Evolutionary conservation across 257 asterid species (phyloP).

Genomic region (Fraxinus anomala): DNA sequence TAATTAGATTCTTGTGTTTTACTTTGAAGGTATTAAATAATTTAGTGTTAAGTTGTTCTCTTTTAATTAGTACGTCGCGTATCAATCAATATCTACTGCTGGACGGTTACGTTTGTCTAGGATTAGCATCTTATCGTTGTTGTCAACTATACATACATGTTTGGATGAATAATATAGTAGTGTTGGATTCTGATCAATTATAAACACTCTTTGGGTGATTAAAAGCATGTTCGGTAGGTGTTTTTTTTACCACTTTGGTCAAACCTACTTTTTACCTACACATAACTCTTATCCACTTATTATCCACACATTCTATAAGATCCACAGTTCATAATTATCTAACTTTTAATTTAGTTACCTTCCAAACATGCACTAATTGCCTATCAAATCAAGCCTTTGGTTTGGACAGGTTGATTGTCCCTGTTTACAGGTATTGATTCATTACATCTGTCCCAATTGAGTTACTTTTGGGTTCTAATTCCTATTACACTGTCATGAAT

Average conservation of each 20-base stretch:
- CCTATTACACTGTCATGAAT: not conserved
- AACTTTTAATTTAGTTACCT: too few species aligned
- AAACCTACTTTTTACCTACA: not conserved
- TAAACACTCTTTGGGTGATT: not conserved
- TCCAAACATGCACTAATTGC: too few species aligned
- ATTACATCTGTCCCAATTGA: not conserved
- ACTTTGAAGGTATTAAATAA: not conserved
- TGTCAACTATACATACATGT: too few species aligned
- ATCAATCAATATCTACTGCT: not conserved
- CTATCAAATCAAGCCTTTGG: not conserved
- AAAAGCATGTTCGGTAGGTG: not conserved
- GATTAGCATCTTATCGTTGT: too few species aligned
- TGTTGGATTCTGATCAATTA: not conserved
- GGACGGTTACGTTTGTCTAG: too few species aligned
- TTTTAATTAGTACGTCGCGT: not conserved
- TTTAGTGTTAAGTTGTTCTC: not conserved
- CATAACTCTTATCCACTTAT: not conserved
- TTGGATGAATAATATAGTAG: not conserved
- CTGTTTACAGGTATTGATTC: not conserved
- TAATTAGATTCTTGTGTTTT: not conserved
- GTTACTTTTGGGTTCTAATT: not conserved
- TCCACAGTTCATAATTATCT: too few species aligned
- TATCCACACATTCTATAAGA: too few species aligned
- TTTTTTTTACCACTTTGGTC: not conserved
- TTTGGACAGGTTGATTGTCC: not conserved